Evolutionary conservation across 768 basidiomycete species (phyloP), one percentile per base, ranked within the genome.

Genomic region (Pulveroboletus ravenelii): DNA sequence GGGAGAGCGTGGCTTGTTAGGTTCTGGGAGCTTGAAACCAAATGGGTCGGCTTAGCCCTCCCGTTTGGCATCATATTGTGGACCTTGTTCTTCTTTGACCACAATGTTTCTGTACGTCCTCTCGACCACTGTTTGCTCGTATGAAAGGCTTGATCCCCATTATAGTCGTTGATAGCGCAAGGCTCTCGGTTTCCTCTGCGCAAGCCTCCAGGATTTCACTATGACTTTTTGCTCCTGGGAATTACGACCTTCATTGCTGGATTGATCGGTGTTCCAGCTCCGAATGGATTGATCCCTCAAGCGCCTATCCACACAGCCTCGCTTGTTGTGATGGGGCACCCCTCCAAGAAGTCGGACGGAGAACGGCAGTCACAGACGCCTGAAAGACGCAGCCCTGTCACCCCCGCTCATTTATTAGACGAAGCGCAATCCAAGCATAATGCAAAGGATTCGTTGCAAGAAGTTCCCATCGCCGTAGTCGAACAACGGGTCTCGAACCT

Each of bases 401-500:
- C 10, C 4, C 10, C 17, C 35, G 40, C 48, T 7, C 51, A 18
- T 40, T 67, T 59, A 34, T 34, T 14, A 35, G 55, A 59, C 14
- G 65, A 69, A 39, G 63, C 66, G 9, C 61, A 44, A 23, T 56
- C 43, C 13, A 59, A 54, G 37, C 30, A 18, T 4, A 60, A 15
- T 54, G 29, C 13, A 5, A 9, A n/a, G n/a, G n/a, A 27, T 50
- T 17, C 57, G 1, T 35, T 6, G 30, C 69, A 60, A 39, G 83
- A 86, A 60, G 74, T 81, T 0, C 84, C 87, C 2, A 56, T 89
- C 8, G 79, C 79, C 0, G 88, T 96, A 1, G 88, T 96, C 5
- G 93, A 97, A 64, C 93, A 96, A 68, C 78, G 93, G n/a, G 82
- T 91, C 10, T 94, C 91, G 8, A 94, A 96, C 63, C 76, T 96